phyloP scores from a whole-genome alignment of 2,329 filamentous ascomycete species.

The Colletotrichum godetiae region DNA sequence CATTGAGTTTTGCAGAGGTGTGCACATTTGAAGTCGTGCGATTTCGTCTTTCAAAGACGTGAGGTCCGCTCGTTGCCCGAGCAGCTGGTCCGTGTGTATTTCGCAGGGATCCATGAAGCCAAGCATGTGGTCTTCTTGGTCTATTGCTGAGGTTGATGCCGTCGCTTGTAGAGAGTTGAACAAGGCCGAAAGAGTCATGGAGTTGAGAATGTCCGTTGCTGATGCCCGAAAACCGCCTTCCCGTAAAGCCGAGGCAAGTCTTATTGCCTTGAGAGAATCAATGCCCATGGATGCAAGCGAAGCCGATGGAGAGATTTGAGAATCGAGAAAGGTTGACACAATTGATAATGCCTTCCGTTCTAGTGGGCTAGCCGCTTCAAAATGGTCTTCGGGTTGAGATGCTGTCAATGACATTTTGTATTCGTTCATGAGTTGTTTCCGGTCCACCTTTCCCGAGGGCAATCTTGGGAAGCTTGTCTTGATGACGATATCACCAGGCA shows the following conservation, averaged over 20 bases:
- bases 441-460: constrained; percentile 86
- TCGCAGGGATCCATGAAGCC: neutral
- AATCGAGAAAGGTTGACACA: constrained; percentile 54
- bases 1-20: constrained; percentile 82
- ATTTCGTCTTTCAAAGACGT: constrained; percentile 34
- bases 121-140: no score
- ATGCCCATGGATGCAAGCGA: constrained; percentile 67
- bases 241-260: constrained; percentile 72
- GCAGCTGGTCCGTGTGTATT: neutral
- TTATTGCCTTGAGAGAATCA: constrained; percentile 67
- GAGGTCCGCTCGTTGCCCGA: neutral
- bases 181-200: constrained; percentile 49
- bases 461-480: constrained; percentile 76
- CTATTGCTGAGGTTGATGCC: constrained; percentile 8
- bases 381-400: neutral
- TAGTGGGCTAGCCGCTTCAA: constrained; percentile 17
- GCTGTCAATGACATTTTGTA: constrained; percentile 18
- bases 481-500: constrained; percentile 78
- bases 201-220: constrained; percentile 71
- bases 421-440: constrained; percentile 63
- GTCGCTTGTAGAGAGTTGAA: neutral
- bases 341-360: constrained; percentile 50
- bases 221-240: constrained; percentile 63
- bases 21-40: constrained; percentile 70
- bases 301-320: constrained; percentile 48